Base-by-base conservation (phyloP, 2,329 filamentous ascomycete genomes). In the Triangularia setosa region DNA sequence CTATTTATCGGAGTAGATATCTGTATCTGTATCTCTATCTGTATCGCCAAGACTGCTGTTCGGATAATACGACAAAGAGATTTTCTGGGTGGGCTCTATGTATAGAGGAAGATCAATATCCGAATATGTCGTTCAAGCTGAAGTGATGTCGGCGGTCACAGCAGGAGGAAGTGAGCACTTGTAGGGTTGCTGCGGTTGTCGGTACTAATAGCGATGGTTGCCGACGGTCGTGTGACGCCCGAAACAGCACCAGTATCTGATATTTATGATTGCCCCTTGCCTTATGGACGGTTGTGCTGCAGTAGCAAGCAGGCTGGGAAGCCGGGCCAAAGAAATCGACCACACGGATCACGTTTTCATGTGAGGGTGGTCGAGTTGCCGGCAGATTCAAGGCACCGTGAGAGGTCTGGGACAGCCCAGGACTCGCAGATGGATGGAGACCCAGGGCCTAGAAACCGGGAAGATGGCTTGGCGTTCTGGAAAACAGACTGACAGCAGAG, bases 301-400 rank as follows among this genome's bases (percentile, higher is more conserved):
- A 55, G 52, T 28, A 18, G 4, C 4, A 55, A 14, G 4, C 8
- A 6, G 52, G 35, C 61, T 59, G 61, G 58, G 59, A 25, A 27
- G 30, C 23, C 18, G 21, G 60, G 58, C 63, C 40, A 64, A 60
- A 58, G 60, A 60, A 59, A 58, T 57, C 44, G 55, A 56, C 67
- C 63, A 67, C 25, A 66, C 67, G 63, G 62, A 69, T 66, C 67
- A 65, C 67, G 62, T 65, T 65, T 58, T 28, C 55, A 54, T 58
- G 48, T 23, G 48, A 63, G 54, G 48, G 55, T 64, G 64, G 64
- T 64, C 66, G 60, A 69, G 60, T 61, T 48, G 62, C 40, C 53
- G 63, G 58, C 62, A 64, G 25, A 21, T 40, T 64, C 58, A 28
- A 56, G n/a, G 27, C 33, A 57, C 18, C 3, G 18, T 52, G 44